Evolutionary conservation across 1,139 yeast genomes (phyloP).

Genomic region (Chernovozyma aurita): DNA sequence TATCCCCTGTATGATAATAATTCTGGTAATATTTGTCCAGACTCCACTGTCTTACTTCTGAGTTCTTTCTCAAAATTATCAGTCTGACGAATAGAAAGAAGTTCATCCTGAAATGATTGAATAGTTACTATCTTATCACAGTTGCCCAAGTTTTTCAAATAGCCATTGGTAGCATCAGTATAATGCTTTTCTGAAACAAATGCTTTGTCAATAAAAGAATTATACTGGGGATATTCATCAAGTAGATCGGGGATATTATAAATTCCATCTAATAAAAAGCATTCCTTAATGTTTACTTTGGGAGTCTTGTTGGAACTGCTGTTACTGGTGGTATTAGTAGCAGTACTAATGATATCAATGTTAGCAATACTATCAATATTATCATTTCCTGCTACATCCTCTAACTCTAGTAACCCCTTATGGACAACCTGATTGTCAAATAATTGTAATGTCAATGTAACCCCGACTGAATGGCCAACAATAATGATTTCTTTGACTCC

Average conservation of each 20-base stretch:
- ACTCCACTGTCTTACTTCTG: not conserved
- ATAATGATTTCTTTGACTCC: conserved; percentile 24
- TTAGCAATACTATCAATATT: not conserved
- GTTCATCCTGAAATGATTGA: conserved; percentile 33
- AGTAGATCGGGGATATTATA: conserved; percentile 28
- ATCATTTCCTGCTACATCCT: too few relatives aligned
- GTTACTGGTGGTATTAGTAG: not conserved
- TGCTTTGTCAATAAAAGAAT: conserved; percentile 30
- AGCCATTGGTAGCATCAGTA: conserved; percentile 15
- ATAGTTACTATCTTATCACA: conserved; percentile 14
- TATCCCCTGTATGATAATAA: conserved; percentile 11
- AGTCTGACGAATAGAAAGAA: conserved; percentile 25
- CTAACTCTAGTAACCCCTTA: not conserved
- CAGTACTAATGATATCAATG: not conserved
- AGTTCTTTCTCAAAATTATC: conserved; percentile 15
- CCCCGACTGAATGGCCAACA: conserved; percentile 84
- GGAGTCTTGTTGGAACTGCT: too few relatives aligned
- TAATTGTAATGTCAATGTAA: conserved; percentile 61
- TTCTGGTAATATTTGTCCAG: not conserved
- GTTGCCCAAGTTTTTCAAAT: not conserved
- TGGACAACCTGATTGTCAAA: conserved; percentile 24
- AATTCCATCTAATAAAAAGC: conserved; percentile 37
- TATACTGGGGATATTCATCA: conserved; percentile 33
- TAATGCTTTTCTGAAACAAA: conserved; percentile 19
- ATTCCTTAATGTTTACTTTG: conserved; percentile 7